Evolutionary conservation across 106 monocot species (phyloP), one percentile per base, ranked within the genome.

Genomic region (Dactylorhiza incarnata): DNA sequence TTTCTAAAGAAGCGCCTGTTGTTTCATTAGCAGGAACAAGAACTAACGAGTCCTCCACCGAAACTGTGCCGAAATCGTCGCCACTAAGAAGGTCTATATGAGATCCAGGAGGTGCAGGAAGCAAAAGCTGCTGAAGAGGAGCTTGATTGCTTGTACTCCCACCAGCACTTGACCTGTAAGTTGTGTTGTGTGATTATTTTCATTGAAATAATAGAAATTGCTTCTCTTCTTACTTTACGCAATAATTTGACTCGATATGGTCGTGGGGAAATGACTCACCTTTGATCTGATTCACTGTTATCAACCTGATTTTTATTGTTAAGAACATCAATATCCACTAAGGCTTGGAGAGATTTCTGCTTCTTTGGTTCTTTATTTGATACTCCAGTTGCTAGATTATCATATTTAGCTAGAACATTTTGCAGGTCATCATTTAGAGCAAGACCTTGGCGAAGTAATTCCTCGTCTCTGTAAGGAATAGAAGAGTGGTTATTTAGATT

Each of bases 341-440:
- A 80, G 22, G 79, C 73, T 62, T 88, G 85, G 29, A 79, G 76
- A 80, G 86, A 71, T 49, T 84, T 83, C 44, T 84, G 75, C 85
- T 91, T 94, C 49, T 93, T 87, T 48, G 77, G 75, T 61, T 73
- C 77, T 73, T 81, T 75, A 74, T 78, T 78, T 75, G 84, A 72
- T 81, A 82, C 73, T 29, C 89, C 97, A 49, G 87, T 83, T 77
- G 87, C 86, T 77, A 99, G 86, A 19, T 86, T 86, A 85, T 94
- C 89, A 80, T 89, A 85, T 74, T 91, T 93, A 45, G 83, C 85
- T 71, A 99, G 81, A 19, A 91, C 87, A 70, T 81, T 79, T 75
- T 99, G 89, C 79, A 99, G 78, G 69, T 99, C 91, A 89, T 99
- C 97, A 88, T 99, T 91, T 45, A 99, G 80, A 68, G 89, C 76